Percentiles rank a stretch among this genome's conserved stretches.
Conservation (phyloP, 2,329 filamentous ascomycete genomes). For the Neofusicoccum ribis region DNA sequence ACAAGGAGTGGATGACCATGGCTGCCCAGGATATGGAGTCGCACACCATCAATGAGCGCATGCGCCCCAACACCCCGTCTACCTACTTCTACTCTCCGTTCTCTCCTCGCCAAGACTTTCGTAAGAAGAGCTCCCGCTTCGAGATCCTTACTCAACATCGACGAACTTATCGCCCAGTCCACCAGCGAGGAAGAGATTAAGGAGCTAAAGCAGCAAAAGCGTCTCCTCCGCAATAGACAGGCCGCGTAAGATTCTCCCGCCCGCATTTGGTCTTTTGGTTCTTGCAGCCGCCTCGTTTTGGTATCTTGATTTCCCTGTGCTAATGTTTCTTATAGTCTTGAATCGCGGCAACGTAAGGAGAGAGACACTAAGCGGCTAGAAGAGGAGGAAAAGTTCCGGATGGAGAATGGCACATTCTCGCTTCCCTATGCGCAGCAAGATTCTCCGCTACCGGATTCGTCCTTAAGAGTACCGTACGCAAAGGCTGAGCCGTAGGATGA, state of each 20-base stretch:
- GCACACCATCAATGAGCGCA: conserved; percentile 52
- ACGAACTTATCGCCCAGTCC: conserved; percentile 84
- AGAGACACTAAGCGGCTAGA: too few species aligned
- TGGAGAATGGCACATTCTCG: too few species aligned
- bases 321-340: conserved; percentile 63
- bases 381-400: too few species aligned
- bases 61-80: conserved; percentile 67
- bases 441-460: not conserved
- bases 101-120: conserved; percentile 78
- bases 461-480: not conserved
- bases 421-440: too few species aligned
- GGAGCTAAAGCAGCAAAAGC: conserved; percentile 97
- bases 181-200: conserved; percentile 92
- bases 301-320: conserved; percentile 31
- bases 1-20: conserved; percentile 58
- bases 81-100: conserved; percentile 71
- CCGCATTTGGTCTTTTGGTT: conserved; percentile 44
- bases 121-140: conserved; percentile 98
- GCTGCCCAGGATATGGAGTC: conserved; percentile 53
- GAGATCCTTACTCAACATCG: conserved; percentile 97
- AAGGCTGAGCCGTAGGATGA: not conserved
- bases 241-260: conserved; percentile 69
- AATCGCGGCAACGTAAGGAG: conserved; percentile 91
- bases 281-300: conserved; percentile 32
- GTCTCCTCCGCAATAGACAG: conserved; percentile 89